Percentiles rank a stretch among this genome's conserved stretches.
Evolutionary conservation across 2,329 filamentous ascomycete genomes (phyloP).

Genomic region (Nigrograna mackinnonii): DNA sequence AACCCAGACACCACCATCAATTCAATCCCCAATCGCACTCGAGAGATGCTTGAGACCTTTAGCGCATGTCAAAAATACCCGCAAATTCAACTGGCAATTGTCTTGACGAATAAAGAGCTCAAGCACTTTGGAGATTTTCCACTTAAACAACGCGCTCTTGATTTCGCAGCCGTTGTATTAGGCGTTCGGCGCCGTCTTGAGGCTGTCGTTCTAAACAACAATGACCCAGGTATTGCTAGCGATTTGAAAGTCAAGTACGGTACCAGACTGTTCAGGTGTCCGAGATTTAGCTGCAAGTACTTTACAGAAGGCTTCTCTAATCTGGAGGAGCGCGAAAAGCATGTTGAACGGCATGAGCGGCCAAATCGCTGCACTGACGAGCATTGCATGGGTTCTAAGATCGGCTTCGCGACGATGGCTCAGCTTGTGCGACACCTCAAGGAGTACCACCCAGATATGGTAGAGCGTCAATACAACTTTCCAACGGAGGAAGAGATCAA

Average conservation of each 20-base stretch:
- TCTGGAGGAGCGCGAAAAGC: conserved; percentile 5
- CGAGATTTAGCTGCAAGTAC: conserved; percentile 9
- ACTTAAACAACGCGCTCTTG: not conserved
- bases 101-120: not conserved
- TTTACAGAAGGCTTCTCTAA: conserved; percentile 6
- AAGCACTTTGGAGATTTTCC: not conserved
- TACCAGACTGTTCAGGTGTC: conserved; percentile 8
- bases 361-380: conserved; percentile 8
- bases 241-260: conserved; percentile 6
- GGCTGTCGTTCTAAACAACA: conserved; percentile 33
- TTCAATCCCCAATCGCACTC: not conserved
- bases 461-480: conserved; percentile 1
- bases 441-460: conserved; percentile 2
- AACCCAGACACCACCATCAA: not conserved
- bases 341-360: conserved; percentile 8
- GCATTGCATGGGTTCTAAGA: conserved; percentile 3
- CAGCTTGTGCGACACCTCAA: conserved; percentile 5
- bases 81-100: not conserved
- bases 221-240: conserved; percentile 12
- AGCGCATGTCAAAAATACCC: not conserved
- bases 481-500: conserved; percentile 3
- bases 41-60: not conserved
- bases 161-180: conserved; percentile 31
- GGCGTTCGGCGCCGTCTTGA: conserved; percentile 25
- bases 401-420: conserved; percentile 5